Conservation (phyloP, 306 rosid genomes). For the Lathyrus sativus region DNA sequence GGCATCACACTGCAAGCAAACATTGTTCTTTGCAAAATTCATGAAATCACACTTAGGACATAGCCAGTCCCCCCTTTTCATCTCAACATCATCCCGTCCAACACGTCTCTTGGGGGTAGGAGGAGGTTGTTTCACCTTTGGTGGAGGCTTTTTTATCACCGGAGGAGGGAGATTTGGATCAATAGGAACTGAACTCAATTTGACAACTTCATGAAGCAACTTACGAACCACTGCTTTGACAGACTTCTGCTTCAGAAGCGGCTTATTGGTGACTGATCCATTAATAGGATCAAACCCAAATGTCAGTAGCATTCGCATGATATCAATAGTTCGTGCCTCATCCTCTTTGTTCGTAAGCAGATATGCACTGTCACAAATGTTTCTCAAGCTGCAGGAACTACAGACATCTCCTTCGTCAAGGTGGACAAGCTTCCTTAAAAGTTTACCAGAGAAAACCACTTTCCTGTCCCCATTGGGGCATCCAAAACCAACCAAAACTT, state of each 20-base stretch:
- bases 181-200: conserved; percentile 90
- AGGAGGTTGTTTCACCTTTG: conserved; percentile 93
- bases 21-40: conserved; percentile 90
- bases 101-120: conserved; percentile 87
- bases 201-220: conserved; percentile 89
- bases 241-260: conserved; percentile 77
- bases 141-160: conserved; percentile 74
- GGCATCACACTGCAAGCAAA: conserved; percentile 96
- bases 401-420: conserved; percentile 99
- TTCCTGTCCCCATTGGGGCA: conserved; percentile 84
- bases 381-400: conserved; percentile 98
- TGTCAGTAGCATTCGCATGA: conserved; percentile 78
- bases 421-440: conserved; percentile 80
- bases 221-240: conserved; percentile 82
- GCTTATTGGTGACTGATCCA: conserved; percentile 58
- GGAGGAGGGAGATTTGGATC: conserved; percentile 94
- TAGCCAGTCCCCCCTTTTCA: conserved; percentile 98
- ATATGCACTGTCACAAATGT: conserved; percentile 80
- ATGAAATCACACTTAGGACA: conserved; percentile 99
- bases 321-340: conserved; percentile 81
- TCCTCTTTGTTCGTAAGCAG: conserved; percentile 87
- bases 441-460: conserved; percentile 89
- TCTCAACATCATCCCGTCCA: conserved; percentile 94
- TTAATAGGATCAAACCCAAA: conserved; percentile 81
- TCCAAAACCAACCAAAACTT: conserved; percentile 88